phyloP scores from a whole-genome alignment of 768 basidiomycete genomes.

The Podaxis mareebaensis region DNA sequence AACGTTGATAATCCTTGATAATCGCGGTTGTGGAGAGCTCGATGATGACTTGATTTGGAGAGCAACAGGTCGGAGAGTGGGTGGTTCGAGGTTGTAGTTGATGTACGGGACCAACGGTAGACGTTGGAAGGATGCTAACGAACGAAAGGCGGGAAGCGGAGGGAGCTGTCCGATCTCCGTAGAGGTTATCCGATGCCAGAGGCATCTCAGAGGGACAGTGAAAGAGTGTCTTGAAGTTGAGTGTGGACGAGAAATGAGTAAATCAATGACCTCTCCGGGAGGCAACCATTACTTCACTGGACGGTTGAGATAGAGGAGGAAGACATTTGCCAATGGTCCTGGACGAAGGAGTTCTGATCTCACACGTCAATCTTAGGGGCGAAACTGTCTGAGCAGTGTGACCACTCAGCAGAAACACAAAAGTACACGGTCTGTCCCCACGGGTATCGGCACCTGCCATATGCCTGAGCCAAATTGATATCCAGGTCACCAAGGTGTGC shows the following conservation, averaged over 20 bases:
- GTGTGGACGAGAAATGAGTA: constrained; percentile 6
- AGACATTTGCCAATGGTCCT: background rate
- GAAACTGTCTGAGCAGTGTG: background rate
- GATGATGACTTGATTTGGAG: constrained; percentile 47
- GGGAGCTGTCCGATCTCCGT: background rate
- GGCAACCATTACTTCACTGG: constrained; percentile 32
- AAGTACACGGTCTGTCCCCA: constrained; percentile 6
- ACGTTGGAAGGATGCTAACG: constrained; percentile 17
- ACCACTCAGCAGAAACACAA: constrained; percentile 2
- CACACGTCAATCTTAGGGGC: constrained; percentile 10
- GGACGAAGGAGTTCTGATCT: background rate
- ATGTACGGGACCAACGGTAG: constrained; percentile 18
- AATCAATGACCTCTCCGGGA: constrained; percentile 33
- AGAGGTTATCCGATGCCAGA: constrained; percentile 5
- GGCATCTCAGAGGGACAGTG: constrained; percentile 4
- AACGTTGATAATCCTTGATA: constrained; percentile 47
- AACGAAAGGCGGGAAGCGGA: background rate
- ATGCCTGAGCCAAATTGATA: background rate
- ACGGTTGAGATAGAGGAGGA: constrained; percentile 11
- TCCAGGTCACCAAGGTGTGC: constrained; percentile 10
- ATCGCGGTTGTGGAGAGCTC: constrained; percentile 49
- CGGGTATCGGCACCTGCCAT: constrained; percentile 13
- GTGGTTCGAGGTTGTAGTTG: constrained; percentile 32
- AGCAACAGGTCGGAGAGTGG: constrained; percentile 33
- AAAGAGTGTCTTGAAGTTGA: constrained; percentile 5